Evolutionary conservation across 2,329 filamentous ascomycete genomes (phyloP).

Genomic region (Rugonectria rugulosa): DNA sequence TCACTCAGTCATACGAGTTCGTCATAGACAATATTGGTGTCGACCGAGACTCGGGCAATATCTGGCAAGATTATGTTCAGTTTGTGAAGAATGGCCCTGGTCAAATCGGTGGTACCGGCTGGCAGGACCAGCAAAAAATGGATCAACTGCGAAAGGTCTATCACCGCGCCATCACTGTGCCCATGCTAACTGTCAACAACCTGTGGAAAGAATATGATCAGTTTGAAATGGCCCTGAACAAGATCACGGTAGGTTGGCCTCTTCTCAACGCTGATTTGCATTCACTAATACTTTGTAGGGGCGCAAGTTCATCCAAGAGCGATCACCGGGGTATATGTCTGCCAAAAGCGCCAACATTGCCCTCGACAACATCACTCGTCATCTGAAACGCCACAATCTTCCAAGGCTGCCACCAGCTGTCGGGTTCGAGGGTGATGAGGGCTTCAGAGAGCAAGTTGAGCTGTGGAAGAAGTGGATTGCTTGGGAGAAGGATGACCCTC

Average conservation of each 20-base stretch:
- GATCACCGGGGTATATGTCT: slow-evolving; percentile 94
- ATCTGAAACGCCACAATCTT: slow-evolving; percentile 77
- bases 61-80: slow-evolving; percentile 95
- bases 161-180: slow-evolving; percentile 86
- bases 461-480: slow-evolving; percentile 94
- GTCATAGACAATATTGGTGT: slow-evolving; percentile 89
- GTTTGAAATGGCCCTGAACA: slow-evolving; percentile 94
- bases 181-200: slow-evolving; percentile 80
- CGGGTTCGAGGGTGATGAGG: slow-evolving; percentile 86
- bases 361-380: slow-evolving; percentile 85
- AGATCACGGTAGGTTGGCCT: slow-evolving; percentile 73
- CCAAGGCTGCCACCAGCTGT: slow-evolving; percentile 82
- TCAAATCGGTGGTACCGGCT: slow-evolving; percentile 81
- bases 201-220: slow-evolving; percentile 98
- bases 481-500: slow-evolving; percentile 93
- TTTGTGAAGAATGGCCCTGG: slow-evolving; percentile 92
- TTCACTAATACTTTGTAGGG: slow-evolving; percentile 62
- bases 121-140: slow-evolving; percentile 99
- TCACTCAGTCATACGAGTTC: slow-evolving; percentile 90
- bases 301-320: slow-evolving; percentile 92
- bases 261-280: slow-evolving; percentile 12
- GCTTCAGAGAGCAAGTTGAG: slow-evolving; percentile 83
- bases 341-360: slow-evolving; percentile 90
- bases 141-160: slow-evolving; percentile 91
- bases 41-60: slow-evolving; percentile 85